Conservation (phyloP, 352 stramenopile species). For the Chloridella minuta region DNA sequence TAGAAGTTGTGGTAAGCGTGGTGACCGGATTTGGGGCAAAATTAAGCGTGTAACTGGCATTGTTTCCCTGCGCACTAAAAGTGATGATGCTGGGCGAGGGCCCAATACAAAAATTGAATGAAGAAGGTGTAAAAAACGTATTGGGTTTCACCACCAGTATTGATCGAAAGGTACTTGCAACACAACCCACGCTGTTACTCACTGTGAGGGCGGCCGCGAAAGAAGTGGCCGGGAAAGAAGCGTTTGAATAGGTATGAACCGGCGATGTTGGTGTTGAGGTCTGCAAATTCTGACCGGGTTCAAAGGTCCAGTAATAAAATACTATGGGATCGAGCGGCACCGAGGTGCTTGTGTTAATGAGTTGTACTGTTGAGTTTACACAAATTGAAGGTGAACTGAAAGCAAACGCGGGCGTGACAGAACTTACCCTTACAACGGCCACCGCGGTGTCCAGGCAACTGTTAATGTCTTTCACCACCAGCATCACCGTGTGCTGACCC, state of each 20-base stretch:
- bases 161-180: not conserved
- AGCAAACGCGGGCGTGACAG: not conserved
- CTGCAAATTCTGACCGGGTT: not conserved
- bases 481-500: not conserved
- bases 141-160: not conserved
- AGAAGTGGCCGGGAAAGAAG: not conserved
- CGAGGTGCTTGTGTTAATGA: not conserved
- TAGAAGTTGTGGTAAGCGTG: not conserved
- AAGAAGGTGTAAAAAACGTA: not conserved
- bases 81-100: not conserved
- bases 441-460: not conserved
- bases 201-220: not conserved
- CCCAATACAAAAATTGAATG: not conserved
- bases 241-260: not conserved
- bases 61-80: not conserved
- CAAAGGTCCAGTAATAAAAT: not conserved
- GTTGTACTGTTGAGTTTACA: not conserved
- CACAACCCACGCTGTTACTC: not conserved
- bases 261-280: not conserved
- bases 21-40: not conserved
- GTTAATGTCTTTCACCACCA: not conserved
- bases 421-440: not conserved
- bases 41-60: not conserved
- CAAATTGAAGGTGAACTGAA: not conserved
- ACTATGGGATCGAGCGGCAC: not conserved